These are phyloP conservation scores for Hymenoscyphus fraxineus DNA, from an alignment of 2,329 filamentous ascomycete genomes.

Conservation along the genomic window DNA sequence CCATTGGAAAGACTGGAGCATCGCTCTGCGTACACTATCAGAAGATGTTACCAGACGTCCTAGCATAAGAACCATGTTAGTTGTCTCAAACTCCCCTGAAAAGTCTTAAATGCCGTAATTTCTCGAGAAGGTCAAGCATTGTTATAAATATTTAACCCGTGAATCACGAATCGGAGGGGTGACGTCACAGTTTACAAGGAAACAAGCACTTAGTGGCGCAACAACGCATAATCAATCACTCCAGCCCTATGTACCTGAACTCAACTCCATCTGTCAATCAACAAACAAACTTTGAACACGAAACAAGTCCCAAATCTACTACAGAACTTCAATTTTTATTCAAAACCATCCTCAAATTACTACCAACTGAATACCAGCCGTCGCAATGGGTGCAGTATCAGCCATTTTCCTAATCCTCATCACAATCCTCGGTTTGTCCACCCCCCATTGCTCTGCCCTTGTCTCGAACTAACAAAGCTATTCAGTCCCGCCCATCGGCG, in stretches of 20 bases:
- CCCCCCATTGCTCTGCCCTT: neutral
- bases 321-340: neutral
- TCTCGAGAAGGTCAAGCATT: too few species aligned
- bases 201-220: neutral
- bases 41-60: too few species aligned
- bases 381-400: constrained; percentile 36
- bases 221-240: neutral
- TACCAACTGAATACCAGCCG: constrained; percentile 5
- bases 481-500: constrained; percentile 39
- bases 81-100: too few species aligned
- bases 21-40: too few species aligned
- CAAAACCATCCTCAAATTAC: neutral
- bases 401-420: constrained; percentile 43
- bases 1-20: too few species aligned
- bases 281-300: neutral
- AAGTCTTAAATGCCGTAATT: too few species aligned
- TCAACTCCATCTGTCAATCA: neutral
- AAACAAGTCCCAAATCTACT: neutral
- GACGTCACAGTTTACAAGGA: neutral
- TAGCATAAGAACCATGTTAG: too few species aligned
- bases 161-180: neutral
- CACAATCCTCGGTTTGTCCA: constrained; percentile 41
- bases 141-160: neutral
- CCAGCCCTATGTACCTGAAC: neutral
- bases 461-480: constrained; percentile 12